Percentiles rank a stretch among this genome's conserved stretches.
These are phyloP conservation scores for Marasmius sp. DNA, from an alignment of 1,284 basidiomycete species.

Conservation along the genomic window DNA sequence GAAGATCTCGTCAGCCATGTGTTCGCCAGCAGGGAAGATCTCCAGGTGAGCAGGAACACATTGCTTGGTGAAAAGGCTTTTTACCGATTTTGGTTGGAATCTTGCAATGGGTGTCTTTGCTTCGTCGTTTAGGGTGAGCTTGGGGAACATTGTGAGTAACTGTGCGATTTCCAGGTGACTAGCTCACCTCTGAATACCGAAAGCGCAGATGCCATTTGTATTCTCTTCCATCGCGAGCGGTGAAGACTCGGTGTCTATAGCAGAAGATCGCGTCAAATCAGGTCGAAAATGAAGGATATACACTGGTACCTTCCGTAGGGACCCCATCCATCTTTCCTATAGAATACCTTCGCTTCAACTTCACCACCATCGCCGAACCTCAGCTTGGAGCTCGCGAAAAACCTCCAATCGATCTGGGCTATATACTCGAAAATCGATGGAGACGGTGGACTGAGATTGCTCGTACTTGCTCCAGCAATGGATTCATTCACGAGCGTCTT, in stretches of 20 bases:
- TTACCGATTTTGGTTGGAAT: constrained; percentile 8
- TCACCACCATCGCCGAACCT: constrained; percentile 4
- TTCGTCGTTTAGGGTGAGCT: constrained; percentile 14
- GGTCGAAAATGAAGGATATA: not conserved
- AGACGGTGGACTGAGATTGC: not conserved
- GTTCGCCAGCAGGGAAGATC: constrained; percentile 14
- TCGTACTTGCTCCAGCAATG: not conserved
- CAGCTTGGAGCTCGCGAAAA: constrained; percentile 5
- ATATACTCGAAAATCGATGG: constrained; percentile 2
- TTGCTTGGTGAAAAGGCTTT: constrained; percentile 5
- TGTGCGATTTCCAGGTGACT: not conserved
- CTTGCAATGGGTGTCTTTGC: constrained; percentile 9
- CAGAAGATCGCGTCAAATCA: not conserved
- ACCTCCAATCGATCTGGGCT: constrained; percentile 11
- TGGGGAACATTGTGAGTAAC: not conserved
- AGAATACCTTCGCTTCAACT: not conserved
- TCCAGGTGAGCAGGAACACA: constrained; percentile 13
- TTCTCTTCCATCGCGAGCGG: constrained; percentile 18
- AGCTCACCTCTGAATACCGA: constrained; percentile 11
- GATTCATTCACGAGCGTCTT: not conserved
- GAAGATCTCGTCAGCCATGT: constrained; percentile 18
- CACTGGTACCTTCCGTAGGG: not conserved
- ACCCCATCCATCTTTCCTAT: constrained; percentile 1
- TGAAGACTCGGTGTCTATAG: constrained; percentile 19
- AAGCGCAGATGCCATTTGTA: constrained; percentile 20